Evolutionary conservation across 83 land plant genomes (phyloP).

Genomic region (Picea engelmannii): DNA sequence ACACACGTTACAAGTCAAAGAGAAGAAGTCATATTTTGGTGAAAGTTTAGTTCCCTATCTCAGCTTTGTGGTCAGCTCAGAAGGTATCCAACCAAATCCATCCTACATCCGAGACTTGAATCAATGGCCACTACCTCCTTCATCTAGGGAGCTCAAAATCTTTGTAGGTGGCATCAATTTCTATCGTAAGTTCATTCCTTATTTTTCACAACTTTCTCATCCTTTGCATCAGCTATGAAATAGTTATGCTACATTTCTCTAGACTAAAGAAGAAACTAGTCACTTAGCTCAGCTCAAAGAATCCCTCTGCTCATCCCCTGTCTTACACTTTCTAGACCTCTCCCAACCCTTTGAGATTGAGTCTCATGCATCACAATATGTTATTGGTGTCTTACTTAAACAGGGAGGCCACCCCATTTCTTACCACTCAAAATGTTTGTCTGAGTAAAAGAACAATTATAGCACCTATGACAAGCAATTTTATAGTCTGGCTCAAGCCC

Average conservation of each 20-base stretch:
- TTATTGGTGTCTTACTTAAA: background rate
- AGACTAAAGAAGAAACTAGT: background rate
- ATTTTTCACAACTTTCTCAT: background rate
- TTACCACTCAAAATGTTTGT: background rate
- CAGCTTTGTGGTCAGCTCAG: background rate
- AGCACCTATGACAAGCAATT: background rate
- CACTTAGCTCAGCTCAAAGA: background rate
- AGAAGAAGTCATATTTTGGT: background rate
- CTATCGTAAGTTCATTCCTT: background rate
- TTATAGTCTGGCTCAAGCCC: background rate
- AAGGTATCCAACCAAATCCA: background rate
- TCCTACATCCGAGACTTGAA: background rate
- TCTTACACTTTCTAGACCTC: background rate
- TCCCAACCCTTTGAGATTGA: background rate
- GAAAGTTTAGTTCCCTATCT: background rate
- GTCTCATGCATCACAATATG: background rate
- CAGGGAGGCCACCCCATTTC: background rate
- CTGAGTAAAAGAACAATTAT: background rate
- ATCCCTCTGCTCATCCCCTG: background rate
- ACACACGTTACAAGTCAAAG: background rate
- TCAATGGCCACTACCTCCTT: too few relatives aligned
- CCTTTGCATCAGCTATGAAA: background rate
- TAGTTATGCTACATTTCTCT: background rate
- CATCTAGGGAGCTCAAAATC: background rate
- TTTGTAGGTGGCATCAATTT: background rate